phyloP scores from a whole-genome alignment of 345 rosid genomes.

The Pugionium dolabratum region DNA sequence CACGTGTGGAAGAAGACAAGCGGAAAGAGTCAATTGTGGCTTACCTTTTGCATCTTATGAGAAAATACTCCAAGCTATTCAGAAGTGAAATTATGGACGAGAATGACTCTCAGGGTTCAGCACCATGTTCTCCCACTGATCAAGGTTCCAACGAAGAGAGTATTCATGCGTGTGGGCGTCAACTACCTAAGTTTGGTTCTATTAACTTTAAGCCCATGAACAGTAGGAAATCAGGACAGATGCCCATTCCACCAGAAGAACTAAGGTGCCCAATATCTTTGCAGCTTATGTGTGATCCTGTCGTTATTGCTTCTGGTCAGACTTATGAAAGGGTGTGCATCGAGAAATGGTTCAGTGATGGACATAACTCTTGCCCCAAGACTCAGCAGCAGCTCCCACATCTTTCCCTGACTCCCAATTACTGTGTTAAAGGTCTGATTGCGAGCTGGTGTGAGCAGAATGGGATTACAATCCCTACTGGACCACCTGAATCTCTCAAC shows the following conservation, averaged over 20 bases:
- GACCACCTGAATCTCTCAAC: slow-evolving; percentile 84
- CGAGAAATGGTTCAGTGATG: slow-evolving; percentile 96
- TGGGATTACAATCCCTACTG: slow-evolving; percentile 64
- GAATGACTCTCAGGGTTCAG: slow-evolving; percentile 91
- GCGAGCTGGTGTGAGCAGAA: slow-evolving; percentile 95
- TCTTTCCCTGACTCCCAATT: slow-evolving; percentile 85
- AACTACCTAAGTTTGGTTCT: slow-evolving; percentile 76
- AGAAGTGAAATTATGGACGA: slow-evolving; percentile 82
- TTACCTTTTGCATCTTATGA: slow-evolving; percentile 86
- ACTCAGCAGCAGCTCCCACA: slow-evolving; percentile 88
- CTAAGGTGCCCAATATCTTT: slow-evolving; percentile 93
- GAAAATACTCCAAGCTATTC: slow-evolving; percentile 91
- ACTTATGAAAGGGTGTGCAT: slow-evolving; percentile 93
- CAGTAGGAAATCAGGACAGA: slow-evolving; percentile 66
- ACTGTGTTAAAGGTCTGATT: slow-evolving; percentile 95
- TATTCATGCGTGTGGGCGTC: slow-evolving; percentile 64
- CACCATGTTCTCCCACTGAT: slow-evolving; percentile 88
- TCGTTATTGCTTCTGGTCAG: slow-evolving; percentile 96
- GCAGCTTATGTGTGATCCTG: slow-evolving; percentile 98
- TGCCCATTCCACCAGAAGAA: slow-evolving; percentile 87
- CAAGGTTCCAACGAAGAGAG: slow-evolving; percentile 56
- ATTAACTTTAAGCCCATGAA: slow-evolving; percentile 59
- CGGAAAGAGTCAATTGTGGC: slow-evolving; percentile 95
- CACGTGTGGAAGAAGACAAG: slow-evolving; percentile 95
- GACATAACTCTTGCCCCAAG: slow-evolving; percentile 91